Conservation (phyloP, 2,329 filamentous ascomycete genomes). For the Epichloe bromicola region DNA sequence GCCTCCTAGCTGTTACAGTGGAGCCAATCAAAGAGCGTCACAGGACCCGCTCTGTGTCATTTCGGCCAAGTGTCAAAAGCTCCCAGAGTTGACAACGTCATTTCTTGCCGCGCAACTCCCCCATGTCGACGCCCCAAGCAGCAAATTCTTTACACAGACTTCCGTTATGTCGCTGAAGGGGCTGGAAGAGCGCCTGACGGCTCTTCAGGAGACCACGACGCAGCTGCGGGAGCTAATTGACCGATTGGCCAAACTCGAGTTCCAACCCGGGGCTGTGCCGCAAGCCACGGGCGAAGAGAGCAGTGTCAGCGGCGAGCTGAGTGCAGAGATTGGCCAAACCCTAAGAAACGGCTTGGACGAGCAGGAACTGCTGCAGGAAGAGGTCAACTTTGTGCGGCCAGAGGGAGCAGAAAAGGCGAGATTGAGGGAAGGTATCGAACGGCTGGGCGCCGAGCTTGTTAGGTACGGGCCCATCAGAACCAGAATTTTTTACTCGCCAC, state of each 20-base stretch:
- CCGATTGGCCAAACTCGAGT: conserved; percentile 43
- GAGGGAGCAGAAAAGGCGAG: conserved; percentile 48
- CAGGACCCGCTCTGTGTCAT: neutral
- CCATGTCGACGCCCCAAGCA: neutral
- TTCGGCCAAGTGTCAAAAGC: conserved; percentile 1
- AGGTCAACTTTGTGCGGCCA: conserved; percentile 54
- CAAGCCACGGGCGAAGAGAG: conserved; percentile 35
- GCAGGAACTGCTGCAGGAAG: conserved; percentile 66
- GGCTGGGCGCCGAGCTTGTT: conserved; percentile 57
- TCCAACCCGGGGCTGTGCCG: conserved; percentile 44
- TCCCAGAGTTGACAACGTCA: neutral
- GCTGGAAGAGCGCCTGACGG: conserved; percentile 46
- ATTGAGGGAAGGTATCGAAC: conserved; percentile 51
- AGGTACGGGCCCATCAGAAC: conserved; percentile 33
- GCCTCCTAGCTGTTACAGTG: neutral
- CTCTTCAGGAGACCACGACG: conserved; percentile 46
- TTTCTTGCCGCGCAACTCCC: neutral
- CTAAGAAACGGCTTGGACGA: conserved; percentile 73
- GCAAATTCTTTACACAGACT: neutral
- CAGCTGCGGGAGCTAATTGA: conserved; percentile 47
- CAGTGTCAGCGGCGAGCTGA: conserved; percentile 55
- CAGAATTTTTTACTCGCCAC: neutral
- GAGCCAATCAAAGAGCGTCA: neutral
- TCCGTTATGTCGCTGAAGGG: conserved; percentile 41
- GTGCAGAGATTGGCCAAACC: conserved; percentile 65